These are phyloP conservation scores for Rhytidiadelphus loreus DNA, from an alignment of 225 moss, liverwort and hornwort genomes.

Conservation along the genomic window DNA sequence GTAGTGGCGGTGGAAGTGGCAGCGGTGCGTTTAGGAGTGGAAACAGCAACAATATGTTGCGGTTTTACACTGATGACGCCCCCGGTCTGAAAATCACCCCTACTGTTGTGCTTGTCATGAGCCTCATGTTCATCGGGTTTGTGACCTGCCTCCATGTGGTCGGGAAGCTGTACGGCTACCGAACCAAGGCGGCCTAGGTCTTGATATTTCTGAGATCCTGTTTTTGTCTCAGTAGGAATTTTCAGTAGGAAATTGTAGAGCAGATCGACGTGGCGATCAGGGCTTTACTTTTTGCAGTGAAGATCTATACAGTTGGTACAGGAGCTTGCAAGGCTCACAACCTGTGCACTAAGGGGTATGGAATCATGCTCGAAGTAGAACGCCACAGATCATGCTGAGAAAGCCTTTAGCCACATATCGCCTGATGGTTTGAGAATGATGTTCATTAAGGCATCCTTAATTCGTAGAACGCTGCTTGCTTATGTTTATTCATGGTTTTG, in stretches of 20 bases:
- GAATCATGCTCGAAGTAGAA: background rate
- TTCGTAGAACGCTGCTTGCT: background rate
- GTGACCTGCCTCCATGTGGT: constrained; percentile 91
- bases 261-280: background rate
- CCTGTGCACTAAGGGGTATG: background rate
- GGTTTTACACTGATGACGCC: constrained; percentile 93
- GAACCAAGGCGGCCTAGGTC: constrained; percentile 33
- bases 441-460: background rate
- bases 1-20: constrained; percentile 39
- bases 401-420: background rate
- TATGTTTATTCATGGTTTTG: background rate
- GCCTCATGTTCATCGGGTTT: constrained; percentile 90
- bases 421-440: background rate
- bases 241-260: background rate
- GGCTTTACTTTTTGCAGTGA: background rate
- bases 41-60: constrained; percentile 70
- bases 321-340: background rate
- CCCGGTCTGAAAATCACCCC: constrained; percentile 92
- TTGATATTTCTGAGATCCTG: background rate
- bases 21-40: constrained; percentile 58
- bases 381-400: background rate
- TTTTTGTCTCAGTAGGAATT: background rate
- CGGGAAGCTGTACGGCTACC: constrained; percentile 88
- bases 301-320: background rate
- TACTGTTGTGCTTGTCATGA: constrained; percentile 90